Conservation (phyloP, 1,284 basidiomycete genomes). For the Melampsora americana region DNA sequence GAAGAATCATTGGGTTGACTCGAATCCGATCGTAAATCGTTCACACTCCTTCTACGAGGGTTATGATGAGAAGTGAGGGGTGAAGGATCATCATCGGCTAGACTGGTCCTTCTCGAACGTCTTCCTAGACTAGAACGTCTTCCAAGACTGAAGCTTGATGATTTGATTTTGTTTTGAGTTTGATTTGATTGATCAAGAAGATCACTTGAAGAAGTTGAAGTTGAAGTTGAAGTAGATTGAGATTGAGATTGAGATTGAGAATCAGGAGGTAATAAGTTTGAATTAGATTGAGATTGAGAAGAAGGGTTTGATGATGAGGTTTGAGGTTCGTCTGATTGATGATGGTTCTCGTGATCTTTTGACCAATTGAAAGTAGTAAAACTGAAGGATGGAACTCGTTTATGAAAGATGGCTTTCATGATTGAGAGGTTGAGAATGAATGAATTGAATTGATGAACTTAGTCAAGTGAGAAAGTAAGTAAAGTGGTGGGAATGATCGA, state of each 20-base stretch:
- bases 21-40: not conserved
- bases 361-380: conserved; percentile 16
- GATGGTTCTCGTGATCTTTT: no score
- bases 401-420: conserved; percentile 20
- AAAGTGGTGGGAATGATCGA: no score
- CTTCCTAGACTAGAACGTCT: not conserved
- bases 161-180: not conserved
- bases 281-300: no score
- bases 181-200: not conserved
- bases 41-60: not conserved
- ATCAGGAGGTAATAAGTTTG: no score
- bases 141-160: not conserved
- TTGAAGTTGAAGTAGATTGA: not conserved
- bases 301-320: not conserved
- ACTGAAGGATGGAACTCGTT: conserved; percentile 29
- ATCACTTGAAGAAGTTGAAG: no score
- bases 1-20: not conserved
- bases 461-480: no score
- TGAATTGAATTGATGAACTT: no score
- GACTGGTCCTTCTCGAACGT: not conserved
- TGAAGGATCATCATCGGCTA: not conserved
- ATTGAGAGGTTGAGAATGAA: no score
- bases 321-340: not conserved
- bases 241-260: not conserved
- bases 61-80: not conserved